Evolutionary conservation across 2,329 filamentous ascomycete genomes (phyloP).

Genomic region (Macroventuria anomochaeta): DNA sequence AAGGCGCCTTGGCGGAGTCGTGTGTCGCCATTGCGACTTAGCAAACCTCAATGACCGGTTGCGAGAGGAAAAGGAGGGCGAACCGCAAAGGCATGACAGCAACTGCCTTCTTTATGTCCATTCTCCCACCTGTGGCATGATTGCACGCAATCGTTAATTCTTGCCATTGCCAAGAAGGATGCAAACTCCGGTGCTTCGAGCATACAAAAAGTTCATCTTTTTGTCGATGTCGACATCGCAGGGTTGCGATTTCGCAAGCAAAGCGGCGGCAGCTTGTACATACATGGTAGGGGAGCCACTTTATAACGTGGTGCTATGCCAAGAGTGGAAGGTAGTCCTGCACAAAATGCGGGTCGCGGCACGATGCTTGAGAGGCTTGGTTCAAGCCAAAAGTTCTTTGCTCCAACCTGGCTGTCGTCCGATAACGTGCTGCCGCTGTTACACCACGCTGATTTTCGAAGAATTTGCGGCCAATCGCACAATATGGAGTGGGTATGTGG

Average conservation of each 20-base stretch:
- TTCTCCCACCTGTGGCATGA: not conserved
- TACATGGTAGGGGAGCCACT: slow-evolving; percentile 9
- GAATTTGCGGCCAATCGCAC: too few species aligned
- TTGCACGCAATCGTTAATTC: slow-evolving; percentile 15
- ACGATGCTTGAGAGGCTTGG: slow-evolving; percentile 9
- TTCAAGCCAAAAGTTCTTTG: not conserved
- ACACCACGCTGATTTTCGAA: too few species aligned
- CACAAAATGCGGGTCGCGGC: slow-evolving; percentile 7
- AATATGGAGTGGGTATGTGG: too few species aligned
- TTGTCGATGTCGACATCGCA: slow-evolving; percentile 23
- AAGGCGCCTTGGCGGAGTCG: slow-evolving; percentile 16
- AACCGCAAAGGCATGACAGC: not conserved
- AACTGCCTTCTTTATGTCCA: not conserved
- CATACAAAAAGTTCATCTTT: slow-evolving; percentile 10
- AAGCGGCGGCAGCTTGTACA: slow-evolving; percentile 11
- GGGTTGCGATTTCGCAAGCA: slow-evolving; percentile 19
- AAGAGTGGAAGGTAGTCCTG: slow-evolving; percentile 14
- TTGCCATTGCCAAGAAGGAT: slow-evolving; percentile 4
- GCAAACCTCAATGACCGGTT: not conserved
- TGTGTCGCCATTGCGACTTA: slow-evolving; percentile 13
- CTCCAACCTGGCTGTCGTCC: not conserved
- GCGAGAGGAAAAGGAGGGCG: not conserved
- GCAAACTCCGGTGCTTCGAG: slow-evolving; percentile 1
- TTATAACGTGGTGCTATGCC: not conserved
- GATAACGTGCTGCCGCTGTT: not conserved